A percentile compares a stretch with the other conserved stretches of the same genome.
Conservation (phyloP, 1,284 basidiomycete genomes). For the Lignosus rhinocerotis region DNA sequence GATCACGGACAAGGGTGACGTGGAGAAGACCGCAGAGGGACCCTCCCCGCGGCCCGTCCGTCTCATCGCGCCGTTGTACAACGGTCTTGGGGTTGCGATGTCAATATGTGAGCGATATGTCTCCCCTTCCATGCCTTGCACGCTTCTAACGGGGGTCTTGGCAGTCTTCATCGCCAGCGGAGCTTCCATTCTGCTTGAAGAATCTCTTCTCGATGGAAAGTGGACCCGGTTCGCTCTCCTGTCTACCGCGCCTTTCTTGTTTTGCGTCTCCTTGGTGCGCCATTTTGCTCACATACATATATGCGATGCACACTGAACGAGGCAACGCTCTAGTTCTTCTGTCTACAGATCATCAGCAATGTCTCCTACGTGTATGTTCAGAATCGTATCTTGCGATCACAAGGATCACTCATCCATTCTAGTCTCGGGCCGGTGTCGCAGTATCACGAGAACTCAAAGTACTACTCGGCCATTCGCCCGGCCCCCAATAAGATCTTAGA, state of each 20-base stretch:
- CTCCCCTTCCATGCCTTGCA: background rate
- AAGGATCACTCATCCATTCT: slow-evolving; percentile 12
- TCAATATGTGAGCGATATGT: slow-evolving; percentile 52
- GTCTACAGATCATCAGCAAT: slow-evolving; percentile 60
- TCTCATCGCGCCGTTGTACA: slow-evolving; percentile 79
- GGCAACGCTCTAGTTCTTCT: slow-evolving; percentile 52
- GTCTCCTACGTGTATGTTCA: slow-evolving; percentile 53
- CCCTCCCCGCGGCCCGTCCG: slow-evolving; percentile 52
- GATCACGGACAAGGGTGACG: slow-evolving; percentile 40
- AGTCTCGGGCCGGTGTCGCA: slow-evolving; percentile 75
- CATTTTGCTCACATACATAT: background rate
- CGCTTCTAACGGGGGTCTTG: background rate
- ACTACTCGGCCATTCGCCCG: slow-evolving; percentile 66
- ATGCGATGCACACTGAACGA: background rate
- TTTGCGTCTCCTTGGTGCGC: slow-evolving; percentile 68
- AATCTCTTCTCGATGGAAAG: slow-evolving; percentile 67
- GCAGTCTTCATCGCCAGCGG: slow-evolving; percentile 67
- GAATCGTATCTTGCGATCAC: too few species aligned
- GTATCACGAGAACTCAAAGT: slow-evolving; percentile 71
- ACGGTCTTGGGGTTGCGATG: slow-evolving; percentile 68
- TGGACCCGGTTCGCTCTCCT: slow-evolving; percentile 66
- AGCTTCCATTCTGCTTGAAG: slow-evolving; percentile 57
- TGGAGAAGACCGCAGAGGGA: slow-evolving; percentile 51
- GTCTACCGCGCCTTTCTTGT: slow-evolving; percentile 64
- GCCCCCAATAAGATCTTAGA: slow-evolving; percentile 64